phyloP scores from a whole-genome alignment of 768 basidiomycete species.

The Obba rivulosa region DNA sequence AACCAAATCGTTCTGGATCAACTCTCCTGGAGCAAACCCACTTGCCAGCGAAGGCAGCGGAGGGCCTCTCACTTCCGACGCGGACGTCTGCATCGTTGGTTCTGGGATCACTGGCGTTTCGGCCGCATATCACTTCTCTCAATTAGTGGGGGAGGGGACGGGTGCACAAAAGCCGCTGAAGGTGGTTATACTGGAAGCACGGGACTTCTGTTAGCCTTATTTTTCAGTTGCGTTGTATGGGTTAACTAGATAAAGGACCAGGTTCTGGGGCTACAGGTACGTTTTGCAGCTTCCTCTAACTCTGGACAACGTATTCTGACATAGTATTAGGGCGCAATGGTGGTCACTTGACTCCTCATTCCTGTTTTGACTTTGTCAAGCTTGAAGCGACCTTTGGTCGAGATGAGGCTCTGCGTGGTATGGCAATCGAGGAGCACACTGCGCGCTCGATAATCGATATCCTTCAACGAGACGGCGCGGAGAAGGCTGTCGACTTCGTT shows the following conservation, averaged over 20 bases:
- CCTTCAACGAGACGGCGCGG: constrained; percentile 38
- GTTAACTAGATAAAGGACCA: constrained; percentile 17
- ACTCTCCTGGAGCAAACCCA: constrained; percentile 55
- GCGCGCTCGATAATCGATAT: constrained; percentile 42
- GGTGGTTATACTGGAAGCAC: constrained; percentile 72
- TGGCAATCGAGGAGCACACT: constrained; percentile 56
- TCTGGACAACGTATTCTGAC: not conserved
- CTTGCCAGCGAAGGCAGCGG: constrained; percentile 62
- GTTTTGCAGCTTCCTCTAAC: not conserved
- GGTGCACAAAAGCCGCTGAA: constrained; percentile 27
- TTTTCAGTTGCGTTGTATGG: not conserved
- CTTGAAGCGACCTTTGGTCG: constrained; percentile 37
- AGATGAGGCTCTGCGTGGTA: constrained; percentile 49
- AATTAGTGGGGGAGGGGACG: constrained; percentile 13
- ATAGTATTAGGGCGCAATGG: constrained; percentile 66
- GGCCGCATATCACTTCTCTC: constrained; percentile 66
- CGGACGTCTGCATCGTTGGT: constrained; percentile 76
- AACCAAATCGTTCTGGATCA: constrained; percentile 71
- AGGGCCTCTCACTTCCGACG: constrained; percentile 50
- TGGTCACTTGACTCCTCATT: constrained; percentile 59
- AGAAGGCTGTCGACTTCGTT: constrained; percentile 55
- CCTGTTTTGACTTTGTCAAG: constrained; percentile 40
- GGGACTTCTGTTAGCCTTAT: constrained; percentile 70
- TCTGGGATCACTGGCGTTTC: constrained; percentile 76
- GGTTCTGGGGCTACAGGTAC: constrained; percentile 76